Base-by-base conservation (phyloP, 2,329 filamentous ascomycete genomes). In the Fusarium stilboides region DNA sequence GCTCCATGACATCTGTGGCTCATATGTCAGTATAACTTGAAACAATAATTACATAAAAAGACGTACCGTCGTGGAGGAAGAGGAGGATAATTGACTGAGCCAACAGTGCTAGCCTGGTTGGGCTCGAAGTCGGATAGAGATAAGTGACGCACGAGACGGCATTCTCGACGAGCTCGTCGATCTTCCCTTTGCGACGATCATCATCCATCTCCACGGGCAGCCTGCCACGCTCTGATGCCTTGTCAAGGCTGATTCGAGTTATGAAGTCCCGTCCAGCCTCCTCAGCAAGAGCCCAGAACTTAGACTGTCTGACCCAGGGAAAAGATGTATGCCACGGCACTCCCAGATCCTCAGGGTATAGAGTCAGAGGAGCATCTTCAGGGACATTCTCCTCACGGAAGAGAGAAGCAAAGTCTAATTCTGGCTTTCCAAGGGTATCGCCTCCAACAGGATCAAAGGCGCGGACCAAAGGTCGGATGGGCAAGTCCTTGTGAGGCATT, bases 101-200 rank as follows among this genome's bases (percentile, higher is more conserved):
- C 8, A 65, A 45, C 19, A 65, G 22, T 5, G 56, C 47, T 22
- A 65, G n/a, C n/a, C 61, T 47, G 1, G 9, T 55, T 4, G 47
- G 62, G 6, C 36, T 49, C 4, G 61, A 49, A n/a, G 62, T 65
- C 5, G 62, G 62, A 13, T 65, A 65, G 4, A 65, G 62, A 20
- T 65, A 65, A 4, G 37, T 33, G 5, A 46, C 47, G 24, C 62
- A 65, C 4, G 62, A 65, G 4, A 65, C 10, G 6, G 46, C 62
- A 44, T 65, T 55, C 20, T 65, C 62, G 10, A 65, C 62, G 1
- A 65, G 62, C 10, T 65, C 62, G 20, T 65, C 47, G n/a, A 65
- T 60, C 33, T 65, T 65, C 24, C 44, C 47, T 6, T 53, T 52
- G 13, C 62, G 62, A 1, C 62, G 61, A 9, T 65, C 54, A 20